Base-by-base conservation (phyloP, 495 filamentous ascomycete species). In the Xylaria flabelliformis region DNA sequence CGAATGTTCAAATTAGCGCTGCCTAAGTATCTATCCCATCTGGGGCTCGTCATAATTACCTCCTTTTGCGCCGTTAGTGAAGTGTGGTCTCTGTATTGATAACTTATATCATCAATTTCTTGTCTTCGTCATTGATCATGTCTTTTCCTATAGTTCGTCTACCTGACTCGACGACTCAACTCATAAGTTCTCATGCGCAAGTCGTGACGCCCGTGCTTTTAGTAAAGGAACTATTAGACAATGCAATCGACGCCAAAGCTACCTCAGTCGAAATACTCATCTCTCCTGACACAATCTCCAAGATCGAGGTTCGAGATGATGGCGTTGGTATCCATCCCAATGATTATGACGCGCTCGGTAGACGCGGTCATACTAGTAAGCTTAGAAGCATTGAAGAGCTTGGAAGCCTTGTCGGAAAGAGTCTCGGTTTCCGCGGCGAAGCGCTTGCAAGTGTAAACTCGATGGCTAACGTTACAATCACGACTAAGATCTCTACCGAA, bases 151-250 rank as follows among this genome's bases (percentile, higher is more conserved):
- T 85, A n/a, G 73, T 73, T 55, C 70, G 75, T 70, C 91, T 98
- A 66, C 90, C 93, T 3, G 83, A 86, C 39, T 80, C 84, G 32
- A 89, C 92, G 56, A 82, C 90, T 64, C 88, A 86, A 50, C 87
- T 88, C 48, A 89, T 98, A 64, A 90, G 92, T 66, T 93, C 94
- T 9, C 83, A 90, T 26, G 89, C 94, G 73, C 88, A 86, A 69
- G 89, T 98, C 72, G 88, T 90, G 4, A 91, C 93, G 62, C 85
- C 95, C 12, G 86, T 86, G 66, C 89, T 90, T 7, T 83, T 97
- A 19, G 88, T 97, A 65, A 99, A 99, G 79, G 96, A 99, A 77
- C 88, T 98, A 12, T 76, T 99, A 42, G 96, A 99, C 71, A 99
- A 99, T 79, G 89, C 93, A 24, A 84, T 98, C 10, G 96, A 98